Evolutionary conservation across 1,284 basidiomycete genomes (phyloP).

Genomic region (Tilletia setariae): DNA sequence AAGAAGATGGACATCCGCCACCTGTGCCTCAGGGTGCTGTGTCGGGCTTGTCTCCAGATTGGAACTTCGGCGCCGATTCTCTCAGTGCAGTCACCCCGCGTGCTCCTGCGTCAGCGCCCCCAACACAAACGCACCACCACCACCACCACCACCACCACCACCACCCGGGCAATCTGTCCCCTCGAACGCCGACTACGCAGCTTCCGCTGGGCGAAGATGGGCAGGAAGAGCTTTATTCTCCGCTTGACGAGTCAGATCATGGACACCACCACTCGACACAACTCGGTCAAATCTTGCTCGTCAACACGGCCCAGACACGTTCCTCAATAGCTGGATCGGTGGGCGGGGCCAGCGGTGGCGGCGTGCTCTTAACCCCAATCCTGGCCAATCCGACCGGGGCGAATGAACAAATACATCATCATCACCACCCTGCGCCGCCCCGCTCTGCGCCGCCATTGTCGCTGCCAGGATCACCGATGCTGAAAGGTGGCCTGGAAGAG

Average conservation of each 20-base stretch:
- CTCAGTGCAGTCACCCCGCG: neutral
- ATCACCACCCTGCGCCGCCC: neutral
- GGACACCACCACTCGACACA: neutral
- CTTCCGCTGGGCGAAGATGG: neutral
- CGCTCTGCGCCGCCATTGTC: neutral
- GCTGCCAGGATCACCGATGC: neutral
- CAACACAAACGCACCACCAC: neutral
- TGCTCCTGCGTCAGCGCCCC: neutral
- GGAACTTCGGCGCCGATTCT: slow-evolving; percentile 10
- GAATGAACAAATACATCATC: neutral
- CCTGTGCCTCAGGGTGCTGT: too few relatives aligned
- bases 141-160: neutral
- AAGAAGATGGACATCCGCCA: neutral
- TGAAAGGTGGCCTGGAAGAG: neutral
- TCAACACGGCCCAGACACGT: too few relatives aligned
- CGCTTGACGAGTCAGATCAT: neutral
- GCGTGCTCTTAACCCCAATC: too few relatives aligned
- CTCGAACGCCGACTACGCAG: neutral
- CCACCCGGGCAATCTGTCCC: neutral
- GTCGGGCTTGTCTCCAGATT: neutral
- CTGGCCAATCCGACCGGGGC: too few relatives aligned
- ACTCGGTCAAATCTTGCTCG: too few relatives aligned
- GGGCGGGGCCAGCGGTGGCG: too few relatives aligned
- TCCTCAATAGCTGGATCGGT: too few relatives aligned
- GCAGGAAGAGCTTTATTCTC: neutral